Base-by-base conservation (phyloP, 768 basidiomycete genomes). In the Naganishia antarctica region DNA sequence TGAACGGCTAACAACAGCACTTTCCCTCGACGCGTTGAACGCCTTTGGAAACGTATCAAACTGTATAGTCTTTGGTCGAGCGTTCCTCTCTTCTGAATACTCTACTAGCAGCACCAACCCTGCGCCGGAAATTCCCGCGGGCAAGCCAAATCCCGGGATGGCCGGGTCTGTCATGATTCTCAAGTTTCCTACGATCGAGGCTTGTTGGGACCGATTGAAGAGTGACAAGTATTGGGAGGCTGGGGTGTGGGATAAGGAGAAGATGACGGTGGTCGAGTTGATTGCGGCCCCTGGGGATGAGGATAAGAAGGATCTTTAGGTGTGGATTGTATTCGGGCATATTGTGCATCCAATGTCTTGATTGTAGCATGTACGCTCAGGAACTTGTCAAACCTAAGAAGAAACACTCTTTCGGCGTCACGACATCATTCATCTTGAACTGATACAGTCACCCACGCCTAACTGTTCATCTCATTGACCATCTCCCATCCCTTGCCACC, bases 401-500 rank as follows among this genome's bases (percentile, higher is more conserved):
- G 8, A 44, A 44, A 44, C 34, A 15, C 34, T 37, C 7, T 37
- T 7, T 15, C 15, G 34, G 7, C 7, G 15, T 37, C 34, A 37
- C 7, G 7, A 7, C 34, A 37, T 37, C 34, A 15, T 37, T 7
- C 34, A 37, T n/a, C n/a, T n/a, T n/a, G n/a, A n/a, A n/a, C n/a
- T n/a, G n/a, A 37, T 37, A 37, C 34, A 37, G 15, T 37, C 34
- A 37, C 18, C 32, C 31, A 40, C 29, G 43, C 79, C 82, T n/a
- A 94, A 74, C 89, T 90, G 66, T 87, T 87, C 84, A 96, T 86
- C 72, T 98, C 92, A 72, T 88, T 92, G 62, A 98, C 90, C 75
- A 92, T 93, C 78, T 98, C 96, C 90, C 93, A 99, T 21, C 83
- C 81, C n/a, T 90, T 90, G 13, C 70, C 68, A 23, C 49, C 65